Base-by-base conservation (phyloP, 805 yeast species). In the Metschnikowia similis region DNA sequence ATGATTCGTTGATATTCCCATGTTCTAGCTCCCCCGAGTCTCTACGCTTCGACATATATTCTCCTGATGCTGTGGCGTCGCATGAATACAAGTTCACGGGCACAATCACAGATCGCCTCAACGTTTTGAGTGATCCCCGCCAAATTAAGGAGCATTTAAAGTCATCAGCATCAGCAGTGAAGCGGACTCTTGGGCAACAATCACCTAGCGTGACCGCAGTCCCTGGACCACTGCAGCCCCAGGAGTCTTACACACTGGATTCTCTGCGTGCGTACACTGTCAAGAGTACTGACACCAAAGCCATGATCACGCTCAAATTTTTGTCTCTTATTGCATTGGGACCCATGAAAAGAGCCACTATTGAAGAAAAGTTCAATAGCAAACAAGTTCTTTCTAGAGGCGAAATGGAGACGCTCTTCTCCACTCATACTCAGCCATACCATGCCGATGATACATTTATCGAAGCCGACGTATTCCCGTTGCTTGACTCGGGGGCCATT, bases 31-130 rank as follows among this genome's bases (percentile, higher is more conserved):
- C 65, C 16, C 67, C 66, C 14, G 77, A 72, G 49, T 65, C 62
- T 39, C 65, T 69, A 48, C 69, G 69, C 41, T 64, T 70, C 27
- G 73, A 69, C 50, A 52, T 72, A 6, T 72, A 70, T 56, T 51
- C 63, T 9, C 56, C 49, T 2, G 39, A 50, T n/a, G 35, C 45
- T 8, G 37, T 47, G 8, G 44, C 50, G 10, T 39, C 50, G 14
- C 51, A 49, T 21, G 51, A 50, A 11, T 53, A 53, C 36, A 40
- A 38, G 35, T 68, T 61, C 52, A 51, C 66, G 10, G 76, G 76
- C 16, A 58, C 71, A 40, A 63, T 72, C 39, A 46, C 60, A 35
- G 58, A 60, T 45, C 62, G 66, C 44, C 60, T 71, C 48, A 67
- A 58, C 47, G 67, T 69, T 13, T 54, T 63, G 36, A 63, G 67